Conservation (phyloP, 768 basidiomycete species). For the Tulasnella sp. region DNA sequence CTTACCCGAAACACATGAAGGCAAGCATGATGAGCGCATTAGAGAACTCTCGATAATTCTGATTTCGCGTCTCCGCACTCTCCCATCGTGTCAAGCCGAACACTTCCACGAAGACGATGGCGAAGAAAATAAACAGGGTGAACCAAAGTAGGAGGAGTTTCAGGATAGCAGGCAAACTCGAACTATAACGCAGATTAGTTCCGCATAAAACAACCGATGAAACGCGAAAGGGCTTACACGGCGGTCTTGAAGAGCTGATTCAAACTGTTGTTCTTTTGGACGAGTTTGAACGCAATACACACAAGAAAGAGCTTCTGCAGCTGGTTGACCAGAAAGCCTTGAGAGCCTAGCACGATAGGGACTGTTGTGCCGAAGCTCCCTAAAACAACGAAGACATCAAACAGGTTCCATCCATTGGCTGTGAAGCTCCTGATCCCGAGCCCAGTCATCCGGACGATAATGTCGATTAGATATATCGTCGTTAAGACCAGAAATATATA, state of each 20-base stretch:
- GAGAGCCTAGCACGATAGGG: conserved; percentile 45
- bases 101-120: conserved; percentile 78
- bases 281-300: conserved; percentile 86
- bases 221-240: conserved; percentile 47
- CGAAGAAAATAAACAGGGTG: conserved; percentile 82
- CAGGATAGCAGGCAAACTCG: conserved; percentile 76
- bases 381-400: conserved; percentile 68
- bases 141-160: conserved; percentile 83
- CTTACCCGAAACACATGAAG: conserved; percentile 88
- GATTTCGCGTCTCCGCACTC: conserved; percentile 50
- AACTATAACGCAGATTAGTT: conserved; percentile 35
- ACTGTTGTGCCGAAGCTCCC: conserved; percentile 81
- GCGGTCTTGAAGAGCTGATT: conserved; percentile 97
- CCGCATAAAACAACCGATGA: neutral
- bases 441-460: conserved; percentile 66
- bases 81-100: conserved; percentile 87
- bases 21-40: conserved; percentile 79
- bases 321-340: conserved; percentile 46
- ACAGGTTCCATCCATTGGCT: conserved; percentile 91
- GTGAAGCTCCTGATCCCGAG: conserved; percentile 76
- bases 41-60: conserved; percentile 73
- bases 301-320: conserved; percentile 88
- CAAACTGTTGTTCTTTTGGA: conserved; percentile 74
- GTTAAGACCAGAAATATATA: conserved; percentile 67
- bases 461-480: conserved; percentile 64